Evolutionary conservation across 2,329 filamentous ascomycete species (phyloP), one percentile per base, ranked within the genome.

Genomic region (Sclerotinia borealis): DNA sequence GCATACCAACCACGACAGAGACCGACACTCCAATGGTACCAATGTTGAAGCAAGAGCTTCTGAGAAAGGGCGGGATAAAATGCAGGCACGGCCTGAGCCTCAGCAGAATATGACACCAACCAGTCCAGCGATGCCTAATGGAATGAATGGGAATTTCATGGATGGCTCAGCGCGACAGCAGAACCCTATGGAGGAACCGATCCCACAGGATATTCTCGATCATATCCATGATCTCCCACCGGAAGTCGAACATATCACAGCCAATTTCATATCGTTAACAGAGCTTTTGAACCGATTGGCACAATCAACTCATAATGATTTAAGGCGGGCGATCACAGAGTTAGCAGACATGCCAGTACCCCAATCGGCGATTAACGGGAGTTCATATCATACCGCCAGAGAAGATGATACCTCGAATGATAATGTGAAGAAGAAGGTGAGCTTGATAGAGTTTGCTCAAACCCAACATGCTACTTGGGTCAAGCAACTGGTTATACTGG

Each of bases 401-500:
- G 69, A 73, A 2, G 83, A 86, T 61, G 86, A 90, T 70, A 80
- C 77, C 25, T 87, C 85, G 1, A 74, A 76, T 45, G 85, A 88
- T 65, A 93, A 91, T 72, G 72, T 90, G 15, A 80, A 83, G 37
- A 96, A 96, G 77, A 97, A 96, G 76, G 77, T 85, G 34, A 77
- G 81, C 41, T 76, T 97, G 60, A 77, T 96, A 64, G 85, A 90
- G 49, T 96, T 95, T 77, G 86, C 90, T 10, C 88, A 93, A 74
- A 84, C 86, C 27, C 85, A 89, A 72, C 88, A 96, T 72, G 86
- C 88, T 36, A 92, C 91, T 78, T 98, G 96, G 81, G 91, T 96
- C 75, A 98, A 99, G 78, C 85, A 93, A 9, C 81, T 97, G 25
- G 92, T 99, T 27, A 87, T 99, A 52, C 87, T 90, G 1, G 89